phyloP scores from a whole-genome alignment of 352 stramenopile species.

The Pythium myriotylum region DNA sequence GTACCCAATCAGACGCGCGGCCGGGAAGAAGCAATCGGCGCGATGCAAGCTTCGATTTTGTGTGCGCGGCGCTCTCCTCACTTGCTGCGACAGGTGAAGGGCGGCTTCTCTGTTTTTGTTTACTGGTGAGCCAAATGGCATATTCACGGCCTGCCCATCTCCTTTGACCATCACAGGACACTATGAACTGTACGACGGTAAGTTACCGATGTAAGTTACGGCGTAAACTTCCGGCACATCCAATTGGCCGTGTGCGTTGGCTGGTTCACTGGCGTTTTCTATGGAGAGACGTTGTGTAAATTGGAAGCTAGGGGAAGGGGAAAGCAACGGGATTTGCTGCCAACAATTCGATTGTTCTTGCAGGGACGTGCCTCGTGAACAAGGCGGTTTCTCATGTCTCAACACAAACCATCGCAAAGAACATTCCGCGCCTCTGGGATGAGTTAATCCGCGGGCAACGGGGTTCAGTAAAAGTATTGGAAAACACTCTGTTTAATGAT shows the following conservation, averaged over 20 bases:
- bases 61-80: neutral
- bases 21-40: too few relatives aligned
- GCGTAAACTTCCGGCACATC: neutral
- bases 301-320: neutral
- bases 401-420: neutral
- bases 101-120: neutral
- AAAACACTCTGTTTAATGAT: constrained; percentile 7
- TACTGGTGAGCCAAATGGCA: neutral
- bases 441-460: neutral
- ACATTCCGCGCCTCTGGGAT: neutral
- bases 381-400: neutral
- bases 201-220: too few relatives aligned
- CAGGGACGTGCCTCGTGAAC: neutral
- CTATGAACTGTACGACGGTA: too few relatives aligned
- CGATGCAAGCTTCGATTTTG: neutral
- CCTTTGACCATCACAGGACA: constrained; percentile 11
- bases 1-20: neutral
- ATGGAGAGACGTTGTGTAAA: neutral
- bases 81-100: neutral
- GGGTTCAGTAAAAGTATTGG: constrained; percentile 11
- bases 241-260: neutral
- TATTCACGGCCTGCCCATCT: constrained; percentile 1
- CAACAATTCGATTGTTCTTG: neutral
- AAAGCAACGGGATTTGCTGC: neutral
- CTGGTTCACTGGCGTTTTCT: neutral